phyloP scores from a whole-genome alignment of 345 rosid species.

The Citrus hindsii region DNA sequence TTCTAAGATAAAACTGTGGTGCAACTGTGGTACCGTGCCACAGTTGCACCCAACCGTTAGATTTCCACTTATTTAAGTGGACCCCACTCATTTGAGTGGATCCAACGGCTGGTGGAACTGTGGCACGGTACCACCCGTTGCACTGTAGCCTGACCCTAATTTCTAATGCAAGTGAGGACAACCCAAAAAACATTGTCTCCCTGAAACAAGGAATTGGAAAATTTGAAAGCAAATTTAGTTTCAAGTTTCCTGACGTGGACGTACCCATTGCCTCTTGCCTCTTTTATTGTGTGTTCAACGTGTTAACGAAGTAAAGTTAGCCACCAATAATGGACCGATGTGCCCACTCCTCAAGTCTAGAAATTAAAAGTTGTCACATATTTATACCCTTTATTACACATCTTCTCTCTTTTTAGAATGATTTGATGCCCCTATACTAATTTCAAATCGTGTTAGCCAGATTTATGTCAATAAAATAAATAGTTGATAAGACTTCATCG shows the following conservation, averaged over 20 bases:
- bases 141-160: no score
- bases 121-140: no score
- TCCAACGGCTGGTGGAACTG: no score
- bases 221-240: not conserved
- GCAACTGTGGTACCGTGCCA: no score
- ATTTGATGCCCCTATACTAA: not conserved
- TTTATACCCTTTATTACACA: no score
- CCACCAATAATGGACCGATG: not conserved
- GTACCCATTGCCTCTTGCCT: not conserved
- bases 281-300: not conserved
- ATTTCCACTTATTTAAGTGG: no score
- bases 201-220: not conserved
- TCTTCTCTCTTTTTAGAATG: no score
- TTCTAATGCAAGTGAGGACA: not conserved
- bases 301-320: not conserved
- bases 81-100: no score
- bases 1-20: no score
- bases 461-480: not conserved
- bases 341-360: no score
- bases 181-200: not conserved
- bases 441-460: not conserved
- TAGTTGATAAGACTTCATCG: not conserved
- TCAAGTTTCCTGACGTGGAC: not conserved
- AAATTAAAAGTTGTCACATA: no score
- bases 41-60: no score